Base-by-base conservation (phyloP, 2,329 filamentous ascomycete species). In the Nothopassalora personata region DNA sequence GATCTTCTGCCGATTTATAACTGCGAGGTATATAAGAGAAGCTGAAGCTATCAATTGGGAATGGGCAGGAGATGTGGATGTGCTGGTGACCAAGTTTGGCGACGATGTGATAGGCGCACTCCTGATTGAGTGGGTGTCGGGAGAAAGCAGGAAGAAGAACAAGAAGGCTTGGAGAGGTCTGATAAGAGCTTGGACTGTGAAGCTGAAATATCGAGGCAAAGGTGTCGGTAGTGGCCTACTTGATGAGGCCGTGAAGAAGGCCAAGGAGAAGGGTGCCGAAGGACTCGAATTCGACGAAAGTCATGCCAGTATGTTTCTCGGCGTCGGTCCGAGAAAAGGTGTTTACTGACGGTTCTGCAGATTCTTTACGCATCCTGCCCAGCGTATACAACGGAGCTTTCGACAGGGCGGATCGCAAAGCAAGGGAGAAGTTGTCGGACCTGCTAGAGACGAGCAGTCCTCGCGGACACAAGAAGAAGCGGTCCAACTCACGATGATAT, bases 121-220 rank as follows among this genome's bases (percentile, higher is more conserved):
- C 23, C 81, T 94, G 4, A 72, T 95, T 54, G 83, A 85, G 11
- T 83, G 90, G 68, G 82, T 87, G 65, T 76, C 73, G 68, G 73
- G 70, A 70, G 69, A 75, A 75, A 66, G 66, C 51, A 61, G 69
- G 34, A 71, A 76, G 66, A 73, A 74, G 68, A 68, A 77, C 60
- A 75, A 77, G 65, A 77, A 77, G 64, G 84, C 86, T 36, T 87
- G 87, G 54, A 83, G 82, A 62, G 89, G 86, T 8, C 78, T 91
- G 51, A 86, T 96, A 58, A 83, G 89, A 30, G 91, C 89, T 1
- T 96, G 91, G 91, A 93, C 90, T 1, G 89, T 91, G 1, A 81
- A 81, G 70, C 75, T 86, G 53, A 79, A 80, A 65, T 91, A 90
- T 72, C 82, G 91, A 28, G 79, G 83, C 33, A 83, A 84, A 62